A percentile compares a stretch with the other conserved stretches of the same genome.
Conservation (phyloP, 2,329 filamentous ascomycete species). For the Colletotrichum ledebouriae region DNA sequence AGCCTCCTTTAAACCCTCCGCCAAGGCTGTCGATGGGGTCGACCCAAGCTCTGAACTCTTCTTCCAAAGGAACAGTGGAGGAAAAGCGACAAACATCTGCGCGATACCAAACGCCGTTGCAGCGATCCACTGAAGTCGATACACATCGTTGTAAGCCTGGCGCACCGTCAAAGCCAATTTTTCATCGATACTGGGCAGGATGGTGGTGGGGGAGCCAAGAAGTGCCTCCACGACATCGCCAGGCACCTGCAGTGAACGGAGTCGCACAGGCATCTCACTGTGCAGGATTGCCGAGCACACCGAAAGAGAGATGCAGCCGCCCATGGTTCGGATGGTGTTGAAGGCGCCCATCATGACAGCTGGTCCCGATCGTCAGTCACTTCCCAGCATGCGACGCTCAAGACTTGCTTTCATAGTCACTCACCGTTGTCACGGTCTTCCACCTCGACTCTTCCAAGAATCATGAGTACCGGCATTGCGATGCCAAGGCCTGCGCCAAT, state of each 20-base stretch:
- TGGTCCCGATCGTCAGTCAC: background rate
- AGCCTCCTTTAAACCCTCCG: too few relatives aligned
- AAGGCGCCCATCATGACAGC: constrained; percentile 13
- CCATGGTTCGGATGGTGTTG: constrained; percentile 14
- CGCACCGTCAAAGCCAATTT: background rate
- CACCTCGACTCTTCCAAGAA: constrained; percentile 5
- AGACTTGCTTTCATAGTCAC: background rate
- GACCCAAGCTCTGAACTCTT: background rate
- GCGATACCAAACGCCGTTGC: background rate
- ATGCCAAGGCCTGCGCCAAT: background rate
- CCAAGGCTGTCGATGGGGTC: background rate
- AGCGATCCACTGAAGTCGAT: constrained; percentile 1
- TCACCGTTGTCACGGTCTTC: constrained; percentile 22
- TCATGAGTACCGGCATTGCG: background rate
- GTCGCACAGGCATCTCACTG: constrained; percentile 1
- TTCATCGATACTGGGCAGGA: background rate
- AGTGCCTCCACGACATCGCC: background rate
- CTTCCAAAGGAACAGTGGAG: background rate
- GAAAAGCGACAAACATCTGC: background rate
- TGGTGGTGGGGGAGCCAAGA: background rate
- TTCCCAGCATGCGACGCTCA: background rate
- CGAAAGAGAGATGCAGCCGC: constrained; percentile 1
- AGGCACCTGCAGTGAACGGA: background rate
- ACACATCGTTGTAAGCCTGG: constrained; percentile 1
- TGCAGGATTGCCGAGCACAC: constrained; percentile 15